phyloP scores from a whole-genome alignment of 2,329 filamentous ascomycete species.

The Colletotrichum lini region DNA sequence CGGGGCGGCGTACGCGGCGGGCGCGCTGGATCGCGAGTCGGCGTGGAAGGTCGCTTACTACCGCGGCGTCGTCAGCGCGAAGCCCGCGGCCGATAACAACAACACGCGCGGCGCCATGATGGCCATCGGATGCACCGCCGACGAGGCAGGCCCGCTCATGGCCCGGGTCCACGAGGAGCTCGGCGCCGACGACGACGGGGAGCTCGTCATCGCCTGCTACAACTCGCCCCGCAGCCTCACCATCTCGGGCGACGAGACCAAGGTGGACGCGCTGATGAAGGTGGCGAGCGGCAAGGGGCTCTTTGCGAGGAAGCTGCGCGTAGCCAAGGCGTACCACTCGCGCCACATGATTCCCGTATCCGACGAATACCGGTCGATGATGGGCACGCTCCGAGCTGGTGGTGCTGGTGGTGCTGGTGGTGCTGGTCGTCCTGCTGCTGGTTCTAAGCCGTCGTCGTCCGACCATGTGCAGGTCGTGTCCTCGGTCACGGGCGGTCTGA shows the following conservation, averaged over 20 bases:
- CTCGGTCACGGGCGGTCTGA: constrained; percentile 14
- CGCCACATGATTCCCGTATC: constrained; percentile 9
- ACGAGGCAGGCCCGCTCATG: constrained; percentile 47
- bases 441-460: neutral
- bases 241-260: constrained; percentile 62
- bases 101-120: neutral
- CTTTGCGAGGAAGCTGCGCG: constrained; percentile 18
- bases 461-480: constrained; percentile 50
- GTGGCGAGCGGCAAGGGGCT: constrained; percentile 49
- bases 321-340: constrained; percentile 24
- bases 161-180: constrained; percentile 32
- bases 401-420: too few relatives aligned
- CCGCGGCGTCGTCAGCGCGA: constrained; percentile 54
- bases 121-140: constrained; percentile 7
- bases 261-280: constrained; percentile 57
- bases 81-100: neutral
- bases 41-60: constrained; percentile 63
- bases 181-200: constrained; percentile 41
- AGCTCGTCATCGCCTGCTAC: constrained; percentile 53
- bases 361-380: neutral
- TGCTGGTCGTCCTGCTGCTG: too few relatives aligned
- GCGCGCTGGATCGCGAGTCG: constrained; percentile 49
- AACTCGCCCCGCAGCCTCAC: constrained; percentile 68
- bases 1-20: constrained; percentile 59
- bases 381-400: neutral